Base-by-base conservation (phyloP, 1,139 yeast species). In the Scheffersomyces illinoinensis region DNA sequence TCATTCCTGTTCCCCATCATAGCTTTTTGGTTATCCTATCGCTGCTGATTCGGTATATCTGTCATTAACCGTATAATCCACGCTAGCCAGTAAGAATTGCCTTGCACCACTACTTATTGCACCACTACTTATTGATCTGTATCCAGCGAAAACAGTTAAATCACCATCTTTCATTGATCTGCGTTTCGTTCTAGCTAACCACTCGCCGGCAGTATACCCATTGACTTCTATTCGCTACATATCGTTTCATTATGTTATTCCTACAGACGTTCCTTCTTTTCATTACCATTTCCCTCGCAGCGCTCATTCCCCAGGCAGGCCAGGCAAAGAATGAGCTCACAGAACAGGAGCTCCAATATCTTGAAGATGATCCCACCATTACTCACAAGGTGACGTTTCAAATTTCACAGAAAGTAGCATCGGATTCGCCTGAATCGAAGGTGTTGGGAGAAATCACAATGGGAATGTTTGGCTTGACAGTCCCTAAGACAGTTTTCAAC, bases 401-500 rank as follows among this genome's bases (percentile, higher is more conserved):
- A 21, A 53, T 65, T 12, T 46, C 64, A 12, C 65, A 62, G 23
- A 52, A 54, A 23, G 54, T 23, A 8, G 43, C 49, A 2, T 51
- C 54, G 8, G 56, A 46, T 10, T 20, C 51, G 8, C 8, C 17
- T 12, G 10, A 48, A 20, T 55, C 51, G 14, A 49, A 24, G 12
- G 50, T 18, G n/a, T 19, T 66, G 20, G 74, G 74, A 3, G 60
- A 56, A 7, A 59, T 71, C 58, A 61, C 65, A 14, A 21, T 71
- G 6, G 74, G 68, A 0, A 62, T 71, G 52, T 71, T 71, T 53
- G 74, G 73, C 2, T 62, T 59, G 12, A 62, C 62, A 20, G 78
- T 71, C 2, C 85, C 85, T 1, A 67, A 66, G 47, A 81, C 85
- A 2, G 83, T 74, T 33, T 66, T 68, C 20, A 79, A 78, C 62